Percentiles rank a stretch among this genome's conserved stretches.
Evolutionary conservation across 805 yeast genomes (phyloP).

Genomic region (Suhomyces xylopsoci): DNA sequence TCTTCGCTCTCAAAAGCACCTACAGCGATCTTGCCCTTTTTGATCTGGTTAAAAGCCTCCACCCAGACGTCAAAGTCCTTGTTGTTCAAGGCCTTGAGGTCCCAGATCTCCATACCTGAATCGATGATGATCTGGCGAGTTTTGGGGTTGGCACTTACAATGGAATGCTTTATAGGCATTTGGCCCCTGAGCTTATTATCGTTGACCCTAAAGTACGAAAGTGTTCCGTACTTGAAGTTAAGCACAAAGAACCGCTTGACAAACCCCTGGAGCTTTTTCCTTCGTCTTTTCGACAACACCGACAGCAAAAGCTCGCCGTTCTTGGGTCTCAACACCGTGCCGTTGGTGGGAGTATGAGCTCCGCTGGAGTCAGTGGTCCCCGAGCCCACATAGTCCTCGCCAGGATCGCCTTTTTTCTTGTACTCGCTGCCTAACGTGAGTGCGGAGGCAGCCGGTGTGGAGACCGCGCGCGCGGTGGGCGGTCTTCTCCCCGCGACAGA

Average conservation of each 20-base stretch:
- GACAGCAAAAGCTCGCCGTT: constrained; percentile 79
- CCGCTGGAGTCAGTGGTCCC: background rate
- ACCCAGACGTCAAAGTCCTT: constrained; percentile 81
- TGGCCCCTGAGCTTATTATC: constrained; percentile 81
- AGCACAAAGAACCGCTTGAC: constrained; percentile 80
- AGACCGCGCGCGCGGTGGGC: background rate
- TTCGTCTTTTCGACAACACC: constrained; percentile 67
- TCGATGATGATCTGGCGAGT: constrained; percentile 74
- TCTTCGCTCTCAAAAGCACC: constrained; percentile 6
- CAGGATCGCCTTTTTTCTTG: background rate
- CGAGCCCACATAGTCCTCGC: background rate
- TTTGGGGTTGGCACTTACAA: constrained; percentile 73
- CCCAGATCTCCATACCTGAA: constrained; percentile 95
- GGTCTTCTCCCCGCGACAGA: background rate
- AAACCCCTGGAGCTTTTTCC: constrained; percentile 83
- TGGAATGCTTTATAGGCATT: constrained; percentile 80
- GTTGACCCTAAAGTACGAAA: constrained; percentile 76
- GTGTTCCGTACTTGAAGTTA: constrained; percentile 76
- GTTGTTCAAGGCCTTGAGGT: constrained; percentile 61
- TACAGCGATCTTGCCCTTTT: constrained; percentile 16
- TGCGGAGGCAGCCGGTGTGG: background rate
- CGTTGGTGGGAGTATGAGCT: background rate
- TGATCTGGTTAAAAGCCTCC: constrained; percentile 63
- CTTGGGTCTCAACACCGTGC: constrained; percentile 37
- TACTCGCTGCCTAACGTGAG: background rate